A percentile compares a stretch with the other conserved stretches of the same genome.
Evolutionary conservation across 2,329 filamentous ascomycete genomes (phyloP).

Genomic region (Aspergillus fructus): DNA sequence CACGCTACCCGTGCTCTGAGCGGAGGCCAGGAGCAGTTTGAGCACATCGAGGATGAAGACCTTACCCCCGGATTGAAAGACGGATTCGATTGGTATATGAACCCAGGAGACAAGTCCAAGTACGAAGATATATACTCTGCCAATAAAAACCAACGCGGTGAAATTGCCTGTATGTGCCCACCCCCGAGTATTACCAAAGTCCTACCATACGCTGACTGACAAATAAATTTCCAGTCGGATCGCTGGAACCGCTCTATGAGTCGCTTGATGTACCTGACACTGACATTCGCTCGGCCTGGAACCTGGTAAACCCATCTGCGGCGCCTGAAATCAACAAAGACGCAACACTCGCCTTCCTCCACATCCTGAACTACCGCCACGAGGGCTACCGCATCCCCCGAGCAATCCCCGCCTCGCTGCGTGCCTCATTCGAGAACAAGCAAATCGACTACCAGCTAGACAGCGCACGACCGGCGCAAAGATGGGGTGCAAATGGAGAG

Average conservation of each 20-base stretch:
- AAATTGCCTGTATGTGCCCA: constrained; percentile 68
- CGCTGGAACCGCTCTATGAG: constrained; percentile 81
- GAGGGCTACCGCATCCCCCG: constrained; percentile 94
- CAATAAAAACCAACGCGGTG: constrained; percentile 82
- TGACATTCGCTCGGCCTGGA: constrained; percentile 91
- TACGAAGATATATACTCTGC: constrained; percentile 98
- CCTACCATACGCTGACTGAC: constrained; percentile 7
- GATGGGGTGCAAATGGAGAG: constrained; percentile 77
- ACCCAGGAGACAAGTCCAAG: constrained; percentile 81
- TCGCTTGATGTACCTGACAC: constrained; percentile 64
- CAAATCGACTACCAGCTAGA: constrained; percentile 96
- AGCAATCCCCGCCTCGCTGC: constrained; percentile 84
- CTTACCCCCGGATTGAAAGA: constrained; percentile 85
- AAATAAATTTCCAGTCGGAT: constrained; percentile 58
- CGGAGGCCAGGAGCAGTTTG: constrained; percentile 77
- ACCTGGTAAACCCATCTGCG: constrained; percentile 91
- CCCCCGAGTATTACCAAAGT: not conserved
- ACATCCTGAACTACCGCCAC: constrained; percentile 94
- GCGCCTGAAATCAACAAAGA: constrained; percentile 86
- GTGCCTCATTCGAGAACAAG: constrained; percentile 89
- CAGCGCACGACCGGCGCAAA: constrained; percentile 67
- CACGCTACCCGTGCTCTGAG: constrained; percentile 78
- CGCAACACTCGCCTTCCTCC: constrained; percentile 87
- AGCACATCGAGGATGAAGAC: constrained; percentile 74
- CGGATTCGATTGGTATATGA: constrained; percentile 99